Evolutionary conservation across 768 basidiomycete genomes (phyloP).

Genomic region (Termitomyces heimii): DNA sequence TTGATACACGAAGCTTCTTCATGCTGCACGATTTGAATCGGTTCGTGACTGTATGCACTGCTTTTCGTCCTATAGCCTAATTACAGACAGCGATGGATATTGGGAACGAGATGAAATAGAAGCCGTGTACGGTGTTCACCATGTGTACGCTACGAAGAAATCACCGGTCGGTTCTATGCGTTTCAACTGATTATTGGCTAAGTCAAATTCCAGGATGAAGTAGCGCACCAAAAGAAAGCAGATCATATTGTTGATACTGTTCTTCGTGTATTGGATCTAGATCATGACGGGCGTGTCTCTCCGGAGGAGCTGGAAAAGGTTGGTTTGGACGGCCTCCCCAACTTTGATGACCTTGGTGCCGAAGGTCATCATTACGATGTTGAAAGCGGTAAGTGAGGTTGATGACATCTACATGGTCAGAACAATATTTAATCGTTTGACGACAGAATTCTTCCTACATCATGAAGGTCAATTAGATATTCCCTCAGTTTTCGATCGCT

Average conservation of each 20-base stretch:
- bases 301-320: constrained; percentile 66
- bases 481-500: not conserved
- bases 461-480: constrained; percentile 69
- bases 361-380: constrained; percentile 93
- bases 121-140: constrained; percentile 94
- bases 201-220: constrained; percentile 49
- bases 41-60: constrained; percentile 28
- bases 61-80: not conserved
- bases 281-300: constrained; percentile 65
- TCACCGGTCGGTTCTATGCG: constrained; percentile 45
- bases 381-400: constrained; percentile 66
- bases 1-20: constrained; percentile 87
- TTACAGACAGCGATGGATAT: constrained; percentile 55
- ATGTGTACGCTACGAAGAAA: constrained; percentile 80
- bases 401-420: not conserved
- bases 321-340: constrained; percentile 74
- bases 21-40: constrained; percentile 89
- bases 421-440: not conserved
- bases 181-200: not conserved
- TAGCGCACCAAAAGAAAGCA: constrained; percentile 78
- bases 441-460: constrained; percentile 86
- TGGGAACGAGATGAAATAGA: constrained; percentile 90
- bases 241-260: constrained; percentile 70
- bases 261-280: constrained; percentile 64
- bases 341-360: constrained; percentile 77